Evolutionary conservation across 1,139 yeast genomes (phyloP).

Genomic region (Saccharomyces pastorianus): DNA sequence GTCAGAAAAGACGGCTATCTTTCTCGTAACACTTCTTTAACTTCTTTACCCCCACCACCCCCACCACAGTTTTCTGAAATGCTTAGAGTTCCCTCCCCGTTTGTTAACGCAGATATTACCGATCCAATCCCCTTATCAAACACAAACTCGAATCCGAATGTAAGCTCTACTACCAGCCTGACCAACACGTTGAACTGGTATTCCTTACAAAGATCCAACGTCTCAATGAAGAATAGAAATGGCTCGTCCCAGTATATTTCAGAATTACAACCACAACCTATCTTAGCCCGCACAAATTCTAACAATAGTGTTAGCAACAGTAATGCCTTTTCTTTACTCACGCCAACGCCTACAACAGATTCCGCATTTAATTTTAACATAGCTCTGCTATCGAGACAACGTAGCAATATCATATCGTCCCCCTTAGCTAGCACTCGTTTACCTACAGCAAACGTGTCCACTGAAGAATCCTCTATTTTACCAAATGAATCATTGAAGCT

Average conservation of each 20-base stretch:
- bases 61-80: slow-evolving; percentile 14
- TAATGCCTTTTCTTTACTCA: neutral
- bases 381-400: slow-evolving; percentile 10
- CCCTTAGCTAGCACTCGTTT: neutral
- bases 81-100: slow-evolving; percentile 4
- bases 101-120: neutral
- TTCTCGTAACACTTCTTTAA: slow-evolving; percentile 22
- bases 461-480: neutral
- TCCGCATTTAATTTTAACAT: slow-evolving; percentile 5
- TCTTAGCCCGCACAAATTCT: neutral
- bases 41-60: slow-evolving; percentile 15
- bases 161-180: neutral
- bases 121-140: neutral
- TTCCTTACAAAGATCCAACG: neutral
- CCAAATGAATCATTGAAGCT: neutral
- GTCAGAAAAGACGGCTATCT: slow-evolving; percentile 24
- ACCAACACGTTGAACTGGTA: neutral
- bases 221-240: neutral
- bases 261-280: neutral
- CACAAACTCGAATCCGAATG: neutral
- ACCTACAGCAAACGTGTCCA: neutral
- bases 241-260: neutral
- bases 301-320: neutral
- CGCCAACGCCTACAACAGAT: neutral
- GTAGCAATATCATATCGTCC: slow-evolving; percentile 7